phyloP scores from a whole-genome alignment of 2,329 filamentous ascomycete species.

The Aspergillus melleus region DNA sequence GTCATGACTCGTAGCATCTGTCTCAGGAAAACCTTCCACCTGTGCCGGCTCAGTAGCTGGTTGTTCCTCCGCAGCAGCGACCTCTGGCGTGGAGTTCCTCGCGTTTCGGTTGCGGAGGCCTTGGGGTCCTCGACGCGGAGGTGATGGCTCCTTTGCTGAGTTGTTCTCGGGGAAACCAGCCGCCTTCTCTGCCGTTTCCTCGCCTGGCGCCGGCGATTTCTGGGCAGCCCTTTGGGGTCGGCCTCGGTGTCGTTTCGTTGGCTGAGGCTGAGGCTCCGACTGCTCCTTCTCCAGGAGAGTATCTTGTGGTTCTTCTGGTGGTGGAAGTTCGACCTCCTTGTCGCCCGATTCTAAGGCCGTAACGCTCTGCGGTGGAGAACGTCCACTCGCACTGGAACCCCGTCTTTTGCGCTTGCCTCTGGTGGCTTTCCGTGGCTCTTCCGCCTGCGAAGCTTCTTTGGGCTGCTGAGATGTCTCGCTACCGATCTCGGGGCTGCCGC shows the following conservation, averaged over 20 bases:
- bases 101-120: conserved; percentile 9
- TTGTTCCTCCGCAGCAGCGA: not conserved
- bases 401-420: conserved; percentile 7
- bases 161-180: conserved; percentile 2
- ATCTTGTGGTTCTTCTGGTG: not conserved
- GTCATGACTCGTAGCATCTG: conserved; percentile 1
- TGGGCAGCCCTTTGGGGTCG: not conserved
- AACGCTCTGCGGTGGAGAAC: conserved; percentile 4
- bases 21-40: conserved; percentile 1
- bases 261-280: conserved; percentile 3
- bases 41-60: conserved; percentile 1
- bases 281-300: not conserved
- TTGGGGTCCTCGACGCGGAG: not conserved
- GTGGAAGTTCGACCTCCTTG: not conserved
- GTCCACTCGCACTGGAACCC: conserved; percentile 2
- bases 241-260: conserved; percentile 5
- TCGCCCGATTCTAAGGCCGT: not conserved
- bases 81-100: conserved; percentile 9
- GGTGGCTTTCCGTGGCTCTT: not conserved
- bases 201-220: not conserved
- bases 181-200: conserved; percentile 6
- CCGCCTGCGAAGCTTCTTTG: not conserved
- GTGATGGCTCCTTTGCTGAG: not conserved
- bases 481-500: not conserved
- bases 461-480: not conserved